Base-by-base conservation (phyloP, 257 asterid species). In the Sherardia arvensis region DNA sequence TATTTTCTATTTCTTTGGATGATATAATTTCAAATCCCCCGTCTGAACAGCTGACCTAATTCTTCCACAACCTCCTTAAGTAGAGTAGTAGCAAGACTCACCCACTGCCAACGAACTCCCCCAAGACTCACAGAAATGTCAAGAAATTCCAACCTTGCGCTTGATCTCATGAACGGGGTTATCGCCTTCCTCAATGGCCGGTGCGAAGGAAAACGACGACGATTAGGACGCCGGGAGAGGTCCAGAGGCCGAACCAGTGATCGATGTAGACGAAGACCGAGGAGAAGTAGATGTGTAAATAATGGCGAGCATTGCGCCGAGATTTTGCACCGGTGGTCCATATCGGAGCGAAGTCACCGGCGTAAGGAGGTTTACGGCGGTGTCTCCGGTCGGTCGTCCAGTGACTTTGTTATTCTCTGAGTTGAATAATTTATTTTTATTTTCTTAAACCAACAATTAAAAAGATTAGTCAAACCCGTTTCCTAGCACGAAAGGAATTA, bases 131-230 rank as follows among this genome's bases (percentile, higher is more conserved):
- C 3, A 45, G 8, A n/a, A 54, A 51, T 3, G 27, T 36, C 68
- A 2, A n/a, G 10, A 8, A 30, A 62, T 84, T 95, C 98, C 86
- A 64, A 88, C 98, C 98, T 91, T 91, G 83, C 96, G 96, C 76
- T 88, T 91, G 84, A 91, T 82, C 88, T 91, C 98, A 54, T 84
- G 95, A 77, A 88, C 75, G 69, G 81, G 75, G 62, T 61, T 77
- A 23, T 65, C 73, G 1, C 84, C 65, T 45, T 84, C 90, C 84
- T 88, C 98, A 28, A 84, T 49, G 66, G 84, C 90, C 26, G 95
- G 97, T 22, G 71, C 47, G 57, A 73, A 92, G 7, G 91, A 79
- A 91, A 55, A 72, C 85, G 76, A 72, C 76, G 59, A 84, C 81
- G 79, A 88, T 84, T 10, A 91, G 72, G 81, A 86, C 79, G 14